Conservation (phyloP, 257 asterid species). For the Thymus mandschuricus region DNA sequence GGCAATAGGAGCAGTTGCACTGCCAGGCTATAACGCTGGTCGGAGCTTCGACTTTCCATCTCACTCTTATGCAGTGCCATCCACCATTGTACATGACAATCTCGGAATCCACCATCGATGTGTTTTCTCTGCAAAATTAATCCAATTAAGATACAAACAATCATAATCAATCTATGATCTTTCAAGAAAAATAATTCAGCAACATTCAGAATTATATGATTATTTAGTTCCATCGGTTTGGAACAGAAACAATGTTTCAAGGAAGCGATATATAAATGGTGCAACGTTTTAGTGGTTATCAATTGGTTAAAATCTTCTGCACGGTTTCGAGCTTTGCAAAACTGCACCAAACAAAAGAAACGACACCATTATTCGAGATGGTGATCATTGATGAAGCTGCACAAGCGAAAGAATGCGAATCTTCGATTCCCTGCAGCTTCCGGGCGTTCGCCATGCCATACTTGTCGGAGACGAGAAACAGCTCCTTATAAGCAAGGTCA, state of each 20-base stretch:
- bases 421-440: constrained; percentile 70
- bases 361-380: constrained; percentile 42
- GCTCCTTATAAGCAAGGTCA: too few species aligned
- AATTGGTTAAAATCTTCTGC: too few species aligned
- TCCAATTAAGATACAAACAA: not conserved
- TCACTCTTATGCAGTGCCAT: constrained; percentile 76
- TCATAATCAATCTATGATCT: not conserved
- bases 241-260: too few species aligned
- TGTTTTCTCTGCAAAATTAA: constrained; percentile 11
- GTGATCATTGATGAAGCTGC: constrained; percentile 87
- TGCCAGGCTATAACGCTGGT: constrained; percentile 66
- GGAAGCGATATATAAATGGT: too few species aligned
- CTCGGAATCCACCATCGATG: constrained; percentile 44
- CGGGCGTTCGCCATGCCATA: constrained; percentile 64
- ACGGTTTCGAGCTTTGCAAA: constrained; percentile 35
- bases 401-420: constrained; percentile 81
- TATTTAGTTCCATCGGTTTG: too few species aligned
- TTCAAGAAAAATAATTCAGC: not conserved
- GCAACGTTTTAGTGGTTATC: too few species aligned
- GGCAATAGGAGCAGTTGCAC: constrained; percentile 82
- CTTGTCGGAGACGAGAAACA: constrained; percentile 55
- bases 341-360: constrained; percentile 33
- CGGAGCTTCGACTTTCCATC: constrained; percentile 74
- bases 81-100: constrained; percentile 67
- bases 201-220: not conserved